Percentiles rank a stretch among this genome's conserved stretches.
These are phyloP conservation scores for Hanseniaspora occidentalis DNA, from an alignment of 805 yeast genomes.

Conservation along the genomic window DNA sequence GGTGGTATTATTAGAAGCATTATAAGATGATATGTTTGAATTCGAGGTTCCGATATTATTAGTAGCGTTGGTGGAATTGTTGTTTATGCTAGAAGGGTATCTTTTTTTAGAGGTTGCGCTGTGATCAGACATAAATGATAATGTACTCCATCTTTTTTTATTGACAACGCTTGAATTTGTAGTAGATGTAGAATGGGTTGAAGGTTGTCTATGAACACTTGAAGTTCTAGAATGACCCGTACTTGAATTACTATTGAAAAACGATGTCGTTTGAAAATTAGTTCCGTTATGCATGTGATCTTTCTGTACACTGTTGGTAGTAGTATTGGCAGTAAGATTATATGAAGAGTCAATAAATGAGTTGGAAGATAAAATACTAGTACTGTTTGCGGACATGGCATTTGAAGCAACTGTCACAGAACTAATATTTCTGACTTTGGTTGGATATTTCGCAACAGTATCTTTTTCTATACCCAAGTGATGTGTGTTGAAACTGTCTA, in stretches of 20 bases:
- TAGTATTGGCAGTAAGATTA: not conserved
- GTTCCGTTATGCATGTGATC: not conserved
- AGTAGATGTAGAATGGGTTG: not conserved
- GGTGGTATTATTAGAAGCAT: not conserved
- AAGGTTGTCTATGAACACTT: not conserved
- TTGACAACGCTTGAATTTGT: slow-evolving; percentile 1
- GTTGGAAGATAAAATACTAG: not conserved
- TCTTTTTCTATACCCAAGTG: too few relatives aligned
- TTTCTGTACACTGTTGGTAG: not conserved
- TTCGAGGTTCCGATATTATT: slow-evolving; percentile 1
- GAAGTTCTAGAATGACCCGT: not conserved
- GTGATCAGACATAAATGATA: slow-evolving; percentile 11
- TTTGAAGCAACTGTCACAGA: not conserved
- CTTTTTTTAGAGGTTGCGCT: not conserved
- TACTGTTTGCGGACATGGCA: not conserved
- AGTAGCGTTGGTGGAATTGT: not conserved
- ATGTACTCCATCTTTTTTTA: slow-evolving; percentile 22
- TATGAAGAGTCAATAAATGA: not conserved
- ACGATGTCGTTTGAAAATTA: not conserved
- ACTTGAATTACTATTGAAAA: not conserved
- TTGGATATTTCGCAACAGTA: not conserved
- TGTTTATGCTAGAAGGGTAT: not conserved
- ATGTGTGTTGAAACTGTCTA: not conserved
- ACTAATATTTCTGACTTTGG: not conserved
- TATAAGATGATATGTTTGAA: slow-evolving; percentile 1